A percentile compares a stretch with the other conserved stretches of the same genome.
phyloP scores from a whole-genome alignment of 306 rosid species.

The Chamaecrista fasciculata region DNA sequence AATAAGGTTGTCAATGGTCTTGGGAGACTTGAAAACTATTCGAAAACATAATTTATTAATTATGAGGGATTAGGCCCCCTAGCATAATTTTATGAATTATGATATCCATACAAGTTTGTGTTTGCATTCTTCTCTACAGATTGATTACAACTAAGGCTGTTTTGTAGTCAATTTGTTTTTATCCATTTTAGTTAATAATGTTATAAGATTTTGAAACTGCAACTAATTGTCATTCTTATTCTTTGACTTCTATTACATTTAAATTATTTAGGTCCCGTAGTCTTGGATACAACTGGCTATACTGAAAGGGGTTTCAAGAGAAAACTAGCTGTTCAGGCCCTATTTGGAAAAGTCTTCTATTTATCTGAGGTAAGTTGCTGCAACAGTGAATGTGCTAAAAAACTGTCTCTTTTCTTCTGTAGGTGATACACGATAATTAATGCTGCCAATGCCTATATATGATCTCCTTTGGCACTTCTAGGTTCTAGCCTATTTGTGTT shows the following conservation, averaged over 20 bases:
- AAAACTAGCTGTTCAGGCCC: slow-evolving; percentile 87
- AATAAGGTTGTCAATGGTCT: not conserved
- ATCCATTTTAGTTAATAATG: slow-evolving; percentile 8
- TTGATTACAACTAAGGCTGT: not conserved
- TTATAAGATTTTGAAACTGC: slow-evolving; percentile 9
- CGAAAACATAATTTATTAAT: not conserved
- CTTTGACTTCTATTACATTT: slow-evolving; percentile 24
- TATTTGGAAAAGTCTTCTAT: slow-evolving; percentile 91
- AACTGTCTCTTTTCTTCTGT: not conserved
- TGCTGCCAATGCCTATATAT: not conserved
- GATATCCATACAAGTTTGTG: not conserved
- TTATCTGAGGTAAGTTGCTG: slow-evolving; percentile 72
- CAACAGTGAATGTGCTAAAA: slow-evolving; percentile 13
- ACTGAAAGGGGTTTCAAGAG: slow-evolving; percentile 95
- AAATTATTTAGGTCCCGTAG: slow-evolving; percentile 78
- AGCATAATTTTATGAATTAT: not conserved
- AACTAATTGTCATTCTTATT: not conserved
- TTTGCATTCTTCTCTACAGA: not conserved
- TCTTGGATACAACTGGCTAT: slow-evolving; percentile 80
- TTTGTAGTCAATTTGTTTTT: slow-evolving; percentile 2
- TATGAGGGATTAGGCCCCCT: not conserved
- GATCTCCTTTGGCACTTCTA: not conserved
- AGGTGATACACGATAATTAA: not conserved
- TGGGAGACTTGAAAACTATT: not conserved
- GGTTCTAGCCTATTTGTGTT: slow-evolving; percentile 2